Base-by-base conservation (phyloP, 345 rosid genomes). In the Ceriops zippeliana region DNA sequence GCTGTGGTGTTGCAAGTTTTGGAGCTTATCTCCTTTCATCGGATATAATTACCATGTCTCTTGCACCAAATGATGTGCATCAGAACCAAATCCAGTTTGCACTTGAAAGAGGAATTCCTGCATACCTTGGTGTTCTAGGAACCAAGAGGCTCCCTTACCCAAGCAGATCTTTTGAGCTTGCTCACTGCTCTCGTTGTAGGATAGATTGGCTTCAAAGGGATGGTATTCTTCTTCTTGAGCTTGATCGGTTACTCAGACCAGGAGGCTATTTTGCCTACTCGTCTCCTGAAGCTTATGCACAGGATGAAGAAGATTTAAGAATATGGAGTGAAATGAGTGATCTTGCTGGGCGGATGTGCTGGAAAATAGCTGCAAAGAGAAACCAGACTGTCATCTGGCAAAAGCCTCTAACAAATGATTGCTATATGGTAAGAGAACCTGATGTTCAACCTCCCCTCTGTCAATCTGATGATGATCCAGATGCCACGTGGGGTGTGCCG, bases 61-160 rank as follows among this genome's bases (percentile, higher is more conserved):
- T 95, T 67, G 99, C 99, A 7, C 99, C 99, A 54, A 95, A 95
- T 57, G 99, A 95, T 69, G 99, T 95, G 75, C 99, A 95, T 81
- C 98, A 95, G 78, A 95, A 95, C 83, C 99, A 95, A 84, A 95
- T 95, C 79, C 99, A 95, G 72, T 95, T 95, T 83, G 99, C 99
- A 2, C 71, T 95, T 61, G 99, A 95, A 79, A 85, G 99, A 81
- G 99, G 99, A 66, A 95, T 95, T 70, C 99, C 99, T 0, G 99
- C 99, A 73, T 92, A 90, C 63, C 99, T 95, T 27, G 98, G 99
- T 75, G 97, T 95, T 76, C 66, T 95, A 58, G 99, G 98, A 30
- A 95, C 99, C 57, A 90, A 86, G 85, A 86, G 98, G 66, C 91
- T 95, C 46, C 98, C 99, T 66, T 95, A 95, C 81, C 99, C 99